Evolutionary conservation across 306 rosid genomes (phyloP), one percentile per base, ranked within the genome.

Genomic region (Malus fusca): DNA sequence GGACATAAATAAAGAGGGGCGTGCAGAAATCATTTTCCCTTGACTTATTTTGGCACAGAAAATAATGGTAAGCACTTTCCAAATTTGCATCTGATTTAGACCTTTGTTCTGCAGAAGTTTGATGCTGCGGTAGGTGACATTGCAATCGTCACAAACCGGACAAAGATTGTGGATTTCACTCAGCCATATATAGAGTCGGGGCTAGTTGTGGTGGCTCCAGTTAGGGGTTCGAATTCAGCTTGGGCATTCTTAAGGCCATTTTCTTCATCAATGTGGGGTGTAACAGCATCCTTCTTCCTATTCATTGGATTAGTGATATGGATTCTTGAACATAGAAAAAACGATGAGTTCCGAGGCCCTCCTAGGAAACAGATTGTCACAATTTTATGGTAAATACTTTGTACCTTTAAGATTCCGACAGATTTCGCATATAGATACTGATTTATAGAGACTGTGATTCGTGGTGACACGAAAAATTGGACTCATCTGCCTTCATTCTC

Each of bases 81-180:
- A 48, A 46, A 5, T 72, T 37, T 60, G 26, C 11, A 77, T 65
- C 42, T 63, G 52, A 76, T 48, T 3, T 56, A 25, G 8, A 69
- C 43, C 5, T 30, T 66, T 76, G 44, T 67, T 77, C 11, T 75
- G 71, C 68, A 87, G 90, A 72, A 26, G 6, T 78, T 87, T 78
- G 88, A 87, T 84, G 90, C 87, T 71, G 88, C 73, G 43, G 85
- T 87, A 65, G 90, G 88, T 30, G 90, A 82, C 74, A 82, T 82
- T 75, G 80, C 88, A 7, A 87, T 87, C 30, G 87, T 82, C 69
- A 72, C 87, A 14, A 87, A 70, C 72, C 72, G 90, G 68, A 84
- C 88, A 31, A 87, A 60, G 90, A 51, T 2, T 6, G 80, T 75
- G 58, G 90, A 84, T 75, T 87, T 87, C 75, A 84, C 88, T 55